Percentiles rank a stretch among this genome's conserved stretches.
These are phyloP conservation scores for Ceratobasidium sp. DNA, from an alignment of 1,284 basidiomycete species.

Conservation along the genomic window DNA sequence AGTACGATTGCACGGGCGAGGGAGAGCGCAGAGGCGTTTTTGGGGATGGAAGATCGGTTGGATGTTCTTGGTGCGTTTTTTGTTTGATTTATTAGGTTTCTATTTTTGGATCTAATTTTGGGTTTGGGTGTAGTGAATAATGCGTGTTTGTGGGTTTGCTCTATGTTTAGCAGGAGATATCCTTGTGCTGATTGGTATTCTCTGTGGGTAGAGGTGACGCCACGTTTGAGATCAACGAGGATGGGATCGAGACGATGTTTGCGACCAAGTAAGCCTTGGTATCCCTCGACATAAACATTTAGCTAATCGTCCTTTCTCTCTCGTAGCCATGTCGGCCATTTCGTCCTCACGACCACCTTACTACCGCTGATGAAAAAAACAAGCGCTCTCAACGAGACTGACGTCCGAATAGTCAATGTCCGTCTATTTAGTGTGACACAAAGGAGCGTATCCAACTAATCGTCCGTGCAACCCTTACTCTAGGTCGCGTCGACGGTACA, in stretches of 20 bases:
- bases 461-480: neutral
- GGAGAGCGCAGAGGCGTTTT: conserved; percentile 64
- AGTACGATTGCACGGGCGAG: conserved; percentile 62
- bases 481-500: conserved; percentile 43
- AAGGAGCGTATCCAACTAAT: neutral
- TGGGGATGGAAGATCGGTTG: conserved; percentile 64
- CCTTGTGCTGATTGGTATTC: neutral
- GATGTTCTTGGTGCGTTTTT: conserved; percentile 67
- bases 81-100: neutral
- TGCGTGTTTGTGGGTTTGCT: conserved; percentile 63
- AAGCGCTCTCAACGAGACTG: conserved; percentile 61
- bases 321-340: conserved; percentile 64
- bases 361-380: conserved; percentile 66
- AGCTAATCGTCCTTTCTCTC: neutral
- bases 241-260: conserved; percentile 62
- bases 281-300: neutral
- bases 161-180: neutral
- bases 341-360: conserved; percentile 65
- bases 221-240: conserved; percentile 47
- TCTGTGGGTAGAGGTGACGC: conserved; percentile 51
- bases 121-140: conserved; percentile 64
- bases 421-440: conserved; percentile 46
- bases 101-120: conserved; percentile 4
- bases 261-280: conserved; percentile 62
- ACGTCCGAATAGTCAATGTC: conserved; percentile 69